A percentile compares a stretch with the other conserved stretches of the same genome.
These are phyloP conservation scores for Olyra latifolia DNA, from an alignment of 176 grass and related monocot species.

Conservation along the genomic window DNA sequence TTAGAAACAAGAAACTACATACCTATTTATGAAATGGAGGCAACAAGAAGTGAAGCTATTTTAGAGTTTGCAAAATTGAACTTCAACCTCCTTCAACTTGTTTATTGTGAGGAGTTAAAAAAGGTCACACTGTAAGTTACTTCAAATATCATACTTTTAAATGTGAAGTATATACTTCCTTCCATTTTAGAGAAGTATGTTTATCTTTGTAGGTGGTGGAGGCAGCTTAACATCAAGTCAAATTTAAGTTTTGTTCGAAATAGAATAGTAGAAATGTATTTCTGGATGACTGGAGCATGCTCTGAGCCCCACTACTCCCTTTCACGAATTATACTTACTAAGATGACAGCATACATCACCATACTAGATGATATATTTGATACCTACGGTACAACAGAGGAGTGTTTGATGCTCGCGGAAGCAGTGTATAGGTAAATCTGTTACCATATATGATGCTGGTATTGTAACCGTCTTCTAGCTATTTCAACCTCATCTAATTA, in stretches of 20 bases:
- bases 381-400: constrained; percentile 25
- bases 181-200: constrained; percentile 13
- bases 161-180: background rate
- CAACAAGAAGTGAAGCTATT: constrained; percentile 1
- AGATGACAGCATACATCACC: constrained; percentile 22
- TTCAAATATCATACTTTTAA: background rate
- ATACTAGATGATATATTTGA: constrained; percentile 43
- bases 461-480: background rate
- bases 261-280: constrained; percentile 40
- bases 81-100: constrained; percentile 38
- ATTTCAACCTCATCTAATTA: background rate
- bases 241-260: constrained; percentile 33
- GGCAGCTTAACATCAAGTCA: constrained; percentile 18
- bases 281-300: constrained; percentile 35
- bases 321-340: constrained; percentile 9
- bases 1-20: constrained; percentile 32
- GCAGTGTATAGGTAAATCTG: constrained; percentile 24
- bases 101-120: constrained; percentile 36
- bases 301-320: constrained; percentile 16
- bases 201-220: constrained; percentile 38
- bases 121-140: constrained; percentile 23
- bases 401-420: constrained; percentile 16
- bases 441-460: background rate
- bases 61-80: constrained; percentile 39
- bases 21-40: background rate